These are phyloP conservation scores for Erythrobasidium yunnanense DNA, from an alignment of 768 basidiomycete genomes.

Conservation along the genomic window DNA sequence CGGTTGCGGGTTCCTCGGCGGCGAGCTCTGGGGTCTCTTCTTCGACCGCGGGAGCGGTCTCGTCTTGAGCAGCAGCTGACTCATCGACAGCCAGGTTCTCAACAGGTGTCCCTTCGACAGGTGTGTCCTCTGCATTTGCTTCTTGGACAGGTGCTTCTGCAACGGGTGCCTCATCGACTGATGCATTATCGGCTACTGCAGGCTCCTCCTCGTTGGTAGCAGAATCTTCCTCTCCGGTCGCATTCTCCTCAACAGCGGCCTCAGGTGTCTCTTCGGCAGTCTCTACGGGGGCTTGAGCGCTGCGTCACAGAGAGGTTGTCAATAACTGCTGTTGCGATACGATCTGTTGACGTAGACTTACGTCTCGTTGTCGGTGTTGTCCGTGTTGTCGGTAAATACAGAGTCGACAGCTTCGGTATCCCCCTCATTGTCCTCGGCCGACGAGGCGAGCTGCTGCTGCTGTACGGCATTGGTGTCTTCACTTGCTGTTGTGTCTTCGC, in stretches of 20 bases:
- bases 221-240: background rate
- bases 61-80: background rate
- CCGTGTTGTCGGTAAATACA: background rate
- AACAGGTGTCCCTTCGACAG: background rate
- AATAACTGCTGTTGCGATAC: background rate
- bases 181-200: background rate
- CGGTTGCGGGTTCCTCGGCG: background rate
- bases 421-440: background rate
- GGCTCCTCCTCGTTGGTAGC: background rate
- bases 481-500: too few relatives aligned
- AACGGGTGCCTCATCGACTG: background rate
- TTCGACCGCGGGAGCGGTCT: background rate
- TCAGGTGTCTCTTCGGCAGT: background rate
- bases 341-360: background rate
- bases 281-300: too few relatives aligned
- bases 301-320: too few relatives aligned
- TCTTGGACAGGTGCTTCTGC: too few relatives aligned
- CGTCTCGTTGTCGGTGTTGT: background rate
- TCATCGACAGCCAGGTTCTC: background rate
- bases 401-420: background rate
- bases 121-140: background rate
- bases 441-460: background rate
- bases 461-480: too few relatives aligned
- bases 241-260: background rate
- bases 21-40: background rate